phyloP scores from a whole-genome alignment of 805 yeast species.

The Nakazawaea wickerhamii region DNA sequence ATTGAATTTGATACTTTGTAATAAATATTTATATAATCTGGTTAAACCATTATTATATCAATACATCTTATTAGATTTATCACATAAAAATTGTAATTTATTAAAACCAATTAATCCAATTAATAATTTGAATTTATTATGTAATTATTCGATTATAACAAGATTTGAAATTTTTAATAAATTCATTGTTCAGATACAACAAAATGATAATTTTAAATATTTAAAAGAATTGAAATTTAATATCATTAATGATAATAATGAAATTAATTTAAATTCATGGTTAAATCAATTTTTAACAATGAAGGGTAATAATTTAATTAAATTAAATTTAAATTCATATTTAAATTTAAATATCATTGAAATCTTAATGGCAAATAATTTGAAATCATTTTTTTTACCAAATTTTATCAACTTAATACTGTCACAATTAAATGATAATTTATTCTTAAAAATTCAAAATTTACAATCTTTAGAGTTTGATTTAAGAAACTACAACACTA shows the following conservation, averaged over 20 bases:
- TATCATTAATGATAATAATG: neutral
- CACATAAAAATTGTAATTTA: neutral
- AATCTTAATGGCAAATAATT: neutral
- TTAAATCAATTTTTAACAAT: too few relatives aligned
- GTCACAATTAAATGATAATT: neutral
- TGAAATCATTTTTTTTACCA: neutral
- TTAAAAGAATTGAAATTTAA: neutral
- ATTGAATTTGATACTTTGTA: neutral
- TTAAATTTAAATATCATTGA: too few relatives aligned
- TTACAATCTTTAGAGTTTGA: neutral
- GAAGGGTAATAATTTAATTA: neutral
- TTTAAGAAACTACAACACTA: neutral
- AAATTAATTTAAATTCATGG: neutral
- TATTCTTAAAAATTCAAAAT: too few relatives aligned
- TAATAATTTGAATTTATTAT: neutral
- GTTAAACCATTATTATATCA: neutral
- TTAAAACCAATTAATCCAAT: neutral
- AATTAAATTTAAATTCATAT: neutral
- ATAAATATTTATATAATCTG: neutral
- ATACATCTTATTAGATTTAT: neutral
- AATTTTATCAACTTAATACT: neutral
- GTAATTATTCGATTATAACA: neutral
- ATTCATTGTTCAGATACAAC: neutral
- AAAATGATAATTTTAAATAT: neutral
- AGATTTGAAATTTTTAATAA: neutral